Evolutionary conservation across 2,329 filamentous ascomycete genomes (phyloP), one percentile per base, ranked within the genome.

Genomic region (Diaporthe ampelina): DNA sequence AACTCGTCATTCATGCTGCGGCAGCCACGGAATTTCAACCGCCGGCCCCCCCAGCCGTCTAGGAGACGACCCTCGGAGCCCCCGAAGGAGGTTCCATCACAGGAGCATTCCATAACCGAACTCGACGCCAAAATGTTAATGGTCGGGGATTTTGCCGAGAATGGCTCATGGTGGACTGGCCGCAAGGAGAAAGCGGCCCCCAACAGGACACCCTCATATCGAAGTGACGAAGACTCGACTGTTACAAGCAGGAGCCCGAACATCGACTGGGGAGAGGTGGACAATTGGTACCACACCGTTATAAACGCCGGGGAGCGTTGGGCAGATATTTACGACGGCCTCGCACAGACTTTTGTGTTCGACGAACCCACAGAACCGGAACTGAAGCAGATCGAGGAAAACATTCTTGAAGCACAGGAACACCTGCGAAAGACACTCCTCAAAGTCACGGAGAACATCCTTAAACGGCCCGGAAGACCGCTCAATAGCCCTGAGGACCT

Each of bases 131-230:
- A 95, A 79, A 89, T 93, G 7, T 84, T 96, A 26, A 85, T 95
- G 9, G 82, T 95, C 2, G 94, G 94, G 3, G 91, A 95, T 78
- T 88, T 95, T 77, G 93, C 92, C 0, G 94, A 97, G 80, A 97
- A 97, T 79, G 94, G 93, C 3, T 90, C 89, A 10, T 96, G 94
- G 94, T 96, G 94, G 94, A 92, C 92, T 61, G 93, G 92, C 1
- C 88, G 88, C 65, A 86, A 89, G 79, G 81, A 86, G 48, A 82
- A 85, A 68, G 70, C 79, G 70, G 63, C 79, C 76, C 79, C 82
- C 72, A 77, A 77, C 76, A 83, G 80, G 78, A 80, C 77, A 78
- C 72, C 80, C 75, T 81, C 83, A 74, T 77, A 82, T 52, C 79
- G 80, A 40, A 82, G 81, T 54, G 82, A 83, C 5, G 79, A 82